Percentiles rank a stretch among this genome's conserved stretches.
These are phyloP conservation scores for Colletotrichum sidae DNA, from an alignment of 2,329 filamentous ascomycete genomes.

Conservation along the genomic window DNA sequence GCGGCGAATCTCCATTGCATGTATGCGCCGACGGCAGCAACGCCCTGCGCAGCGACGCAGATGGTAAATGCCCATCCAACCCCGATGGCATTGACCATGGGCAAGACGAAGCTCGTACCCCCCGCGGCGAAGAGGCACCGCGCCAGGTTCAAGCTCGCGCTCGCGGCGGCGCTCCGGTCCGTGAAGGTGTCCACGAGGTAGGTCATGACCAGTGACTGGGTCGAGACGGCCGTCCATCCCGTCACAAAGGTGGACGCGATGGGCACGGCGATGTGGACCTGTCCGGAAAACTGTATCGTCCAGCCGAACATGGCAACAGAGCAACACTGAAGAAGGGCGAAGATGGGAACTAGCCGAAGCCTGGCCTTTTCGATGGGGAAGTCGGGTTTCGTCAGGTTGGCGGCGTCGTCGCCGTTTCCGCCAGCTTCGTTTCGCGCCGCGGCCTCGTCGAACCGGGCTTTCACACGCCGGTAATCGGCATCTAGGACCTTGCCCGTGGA, in stretches of 20 bases:
- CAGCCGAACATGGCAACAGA: constrained; percentile 65
- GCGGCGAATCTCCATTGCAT: constrained; percentile 56
- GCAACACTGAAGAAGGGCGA: constrained; percentile 55
- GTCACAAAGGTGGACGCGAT: constrained; percentile 63
- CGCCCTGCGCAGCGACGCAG: constrained; percentile 54
- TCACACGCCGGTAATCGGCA: constrained; percentile 59
- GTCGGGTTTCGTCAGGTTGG: background rate
- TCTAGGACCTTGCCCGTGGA: constrained; percentile 65
- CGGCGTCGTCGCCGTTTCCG: constrained; percentile 31
- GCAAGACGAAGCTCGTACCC: constrained; percentile 55
- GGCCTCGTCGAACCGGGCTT: constrained; percentile 39
- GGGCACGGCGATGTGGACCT: constrained; percentile 60
- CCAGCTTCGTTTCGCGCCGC: background rate
- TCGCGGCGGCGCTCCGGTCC: constrained; percentile 61
- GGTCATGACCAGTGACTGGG: constrained; percentile 60
- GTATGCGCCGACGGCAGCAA: constrained; percentile 57
- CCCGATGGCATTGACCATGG: constrained; percentile 56
- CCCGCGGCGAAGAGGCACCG: constrained; percentile 64
- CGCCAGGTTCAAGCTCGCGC: constrained; percentile 64
- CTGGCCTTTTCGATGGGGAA: constrained; percentile 65
- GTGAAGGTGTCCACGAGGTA: constrained; percentile 66
- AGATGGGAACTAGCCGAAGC: constrained; percentile 59
- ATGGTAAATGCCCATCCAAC: constrained; percentile 54
- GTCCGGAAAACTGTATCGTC: constrained; percentile 57
- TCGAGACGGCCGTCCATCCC: constrained; percentile 63